phyloP scores from a whole-genome alignment of 225 moss, liverwort and hornwort species.

The Thuidium tamariscinum region DNA sequence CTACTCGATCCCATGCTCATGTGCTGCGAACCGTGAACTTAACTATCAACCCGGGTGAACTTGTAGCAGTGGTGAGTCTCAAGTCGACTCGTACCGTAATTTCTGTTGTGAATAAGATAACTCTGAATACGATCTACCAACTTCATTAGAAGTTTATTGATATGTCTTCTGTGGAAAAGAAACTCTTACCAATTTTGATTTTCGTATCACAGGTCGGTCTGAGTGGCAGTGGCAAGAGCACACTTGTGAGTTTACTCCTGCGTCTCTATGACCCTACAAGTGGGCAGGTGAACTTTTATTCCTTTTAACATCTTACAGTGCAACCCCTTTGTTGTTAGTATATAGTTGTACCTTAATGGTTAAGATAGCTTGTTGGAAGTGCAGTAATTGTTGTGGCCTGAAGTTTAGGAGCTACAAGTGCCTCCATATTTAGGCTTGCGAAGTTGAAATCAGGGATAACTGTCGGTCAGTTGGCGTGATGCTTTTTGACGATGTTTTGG shows the following conservation, averaged over 20 bases:
- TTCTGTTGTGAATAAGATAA: background rate
- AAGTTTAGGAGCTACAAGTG: background rate
- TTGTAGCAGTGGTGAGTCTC: conserved; percentile 78
- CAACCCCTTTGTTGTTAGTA: background rate
- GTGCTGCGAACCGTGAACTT: conserved; percentile 79
- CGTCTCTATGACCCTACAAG: conserved; percentile 80
- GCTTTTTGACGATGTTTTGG: background rate
- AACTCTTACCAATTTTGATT: background rate
- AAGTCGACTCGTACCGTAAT: background rate
- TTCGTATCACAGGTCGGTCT: conserved; percentile 56
- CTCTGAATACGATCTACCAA: background rate
- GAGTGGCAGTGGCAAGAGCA: conserved; percentile 97
- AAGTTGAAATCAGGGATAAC: background rate
- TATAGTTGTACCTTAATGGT: background rate
- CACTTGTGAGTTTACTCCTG: conserved; percentile 79
- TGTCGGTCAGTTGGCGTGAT: background rate
- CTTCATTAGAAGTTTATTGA: background rate
- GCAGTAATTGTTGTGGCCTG: background rate
- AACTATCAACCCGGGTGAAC: conserved; percentile 89
- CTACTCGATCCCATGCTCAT: conserved; percentile 72
- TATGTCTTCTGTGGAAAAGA: background rate
- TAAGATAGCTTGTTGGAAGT: background rate
- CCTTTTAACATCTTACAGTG: background rate
- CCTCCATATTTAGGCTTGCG: background rate
- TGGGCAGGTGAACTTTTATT: conserved; percentile 53